Conservation (phyloP, 768 basidiomycete genomes). For the Tubosaeta brunneosetosa region DNA sequence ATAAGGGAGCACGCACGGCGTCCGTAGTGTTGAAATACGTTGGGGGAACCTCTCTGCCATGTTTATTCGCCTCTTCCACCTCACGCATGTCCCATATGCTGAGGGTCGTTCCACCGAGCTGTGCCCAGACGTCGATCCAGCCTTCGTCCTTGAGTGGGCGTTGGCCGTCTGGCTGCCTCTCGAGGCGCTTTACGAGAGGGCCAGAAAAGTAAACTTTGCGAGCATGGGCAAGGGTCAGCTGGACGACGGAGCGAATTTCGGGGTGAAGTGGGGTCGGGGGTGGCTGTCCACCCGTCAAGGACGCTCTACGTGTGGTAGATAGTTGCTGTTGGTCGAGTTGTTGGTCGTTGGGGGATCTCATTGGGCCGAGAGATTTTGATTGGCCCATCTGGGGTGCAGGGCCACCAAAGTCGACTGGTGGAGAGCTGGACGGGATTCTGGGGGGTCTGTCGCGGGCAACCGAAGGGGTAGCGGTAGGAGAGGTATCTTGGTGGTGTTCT, state of each 20-base stretch:
- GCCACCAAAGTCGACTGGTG: conserved; percentile 20
- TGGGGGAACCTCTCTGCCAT: conserved; percentile 80
- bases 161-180: conserved; percentile 74
- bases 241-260: conserved; percentile 77
- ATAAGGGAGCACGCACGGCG: conserved; percentile 52
- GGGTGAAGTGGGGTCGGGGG: conserved; percentile 57
- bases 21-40: conserved; percentile 85
- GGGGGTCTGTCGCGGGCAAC: conserved; percentile 13
- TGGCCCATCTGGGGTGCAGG: conserved; percentile 30
- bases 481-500: conserved; percentile 9
- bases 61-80: conserved; percentile 76
- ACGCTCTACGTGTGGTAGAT: conserved; percentile 15
- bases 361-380: conserved; percentile 30
- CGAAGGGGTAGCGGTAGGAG: conserved; percentile 16
- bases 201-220: conserved; percentile 88
- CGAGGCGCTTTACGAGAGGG: conserved; percentile 69
- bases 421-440: conserved; percentile 9
- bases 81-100: conserved; percentile 91
- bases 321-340: conserved; percentile 23
- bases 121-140: conserved; percentile 86
- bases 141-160: conserved; percentile 66
- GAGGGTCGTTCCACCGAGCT: conserved; percentile 83
- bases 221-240: conserved; percentile 67
- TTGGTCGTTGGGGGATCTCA: conserved; percentile 17
- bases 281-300: conserved; percentile 11